Evolutionary conservation across 305 asterid species (phyloP), one percentile per base, ranked within the genome.

Genomic region (Ajuga reptans): DNA sequence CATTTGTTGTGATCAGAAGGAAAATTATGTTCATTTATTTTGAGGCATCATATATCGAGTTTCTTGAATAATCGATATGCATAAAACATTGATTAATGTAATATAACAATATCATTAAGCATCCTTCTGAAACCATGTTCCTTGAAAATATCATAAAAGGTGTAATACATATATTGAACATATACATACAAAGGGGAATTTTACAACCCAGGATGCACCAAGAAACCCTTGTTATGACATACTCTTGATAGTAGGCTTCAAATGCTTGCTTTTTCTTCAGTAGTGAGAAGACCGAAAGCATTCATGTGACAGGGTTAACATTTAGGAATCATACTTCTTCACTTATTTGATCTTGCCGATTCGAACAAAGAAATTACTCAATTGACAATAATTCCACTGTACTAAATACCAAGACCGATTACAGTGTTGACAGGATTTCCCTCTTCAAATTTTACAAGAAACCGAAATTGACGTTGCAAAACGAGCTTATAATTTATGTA

Each of bases 41-140:
- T 10, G 37, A 34, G 61, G 68, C 70, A 12, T 53, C 6, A 47
- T 37, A 46, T 0, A 18, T 66, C 46, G 31, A 24, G 72, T 49
- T 53, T 53, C 45, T 45, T 42, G 24, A 5, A 5, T 55, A 46
- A 57, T 43, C 27, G 4, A 47, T 51, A 47, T 49, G 57, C 34
- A 31, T 46, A 60, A 29, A 29, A 41, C 58, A 37, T 68, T 57
- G 27, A 33, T 59, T 29, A 72, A 46, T 62, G 36, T 56, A 72
- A 46, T 49, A 45, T n/a, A 59, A 27, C 66, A 27, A 11, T 9
- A 31, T 4, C 27, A 53, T 54, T 29, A 68, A 70, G 55, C 69
- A 73, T 60, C 67, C n/a, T 16, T 36, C 15, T 12, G 51, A 37
- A 50, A 47, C 66, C 66, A 36, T 50, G 16, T 65, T 53, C 24